Evolutionary conservation across 805 yeast genomes (phyloP).

Genomic region (Kodamaea hsintzibuensis): DNA sequence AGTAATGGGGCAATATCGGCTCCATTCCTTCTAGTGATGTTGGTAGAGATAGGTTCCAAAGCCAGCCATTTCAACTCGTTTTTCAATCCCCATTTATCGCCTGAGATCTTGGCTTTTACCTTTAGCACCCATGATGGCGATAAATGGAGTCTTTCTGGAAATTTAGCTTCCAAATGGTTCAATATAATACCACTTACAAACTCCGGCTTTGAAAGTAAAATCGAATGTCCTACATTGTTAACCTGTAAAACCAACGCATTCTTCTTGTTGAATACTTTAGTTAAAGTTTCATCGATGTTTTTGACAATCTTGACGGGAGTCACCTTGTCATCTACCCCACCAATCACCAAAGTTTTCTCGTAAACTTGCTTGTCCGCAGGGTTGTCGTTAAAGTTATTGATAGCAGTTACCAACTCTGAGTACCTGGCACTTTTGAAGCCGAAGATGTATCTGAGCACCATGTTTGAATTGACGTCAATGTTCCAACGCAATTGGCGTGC

Average conservation of each 20-base stretch:
- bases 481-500: conserved; percentile 70
- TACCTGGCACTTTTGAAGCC: conserved; percentile 49
- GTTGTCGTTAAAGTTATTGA: conserved; percentile 36
- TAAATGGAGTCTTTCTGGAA: conserved; percentile 51
- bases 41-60: conserved; percentile 50
- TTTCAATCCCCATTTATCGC: conserved; percentile 78
- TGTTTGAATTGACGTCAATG: conserved; percentile 55
- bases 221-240: conserved; percentile 62
- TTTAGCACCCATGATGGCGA: conserved; percentile 72
- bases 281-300: conserved; percentile 18
- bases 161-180: conserved; percentile 51
- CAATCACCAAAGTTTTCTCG: conserved; percentile 53
- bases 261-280: conserved; percentile 2
- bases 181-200: conserved; percentile 59
- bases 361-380: conserved; percentile 29
- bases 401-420: conserved; percentile 45
- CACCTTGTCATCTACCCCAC: conserved; percentile 58
- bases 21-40: conserved; percentile 32
- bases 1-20: conserved; percentile 48
- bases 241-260: conserved; percentile 23
- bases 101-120: conserved; percentile 59
- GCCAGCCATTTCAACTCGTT: conserved; percentile 72
- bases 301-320: conserved; percentile 48
- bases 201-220: conserved; percentile 64
- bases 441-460: conserved; percentile 53